phyloP scores from a whole-genome alignment of 805 yeast genomes.

The Pichia membranifaciens region DNA sequence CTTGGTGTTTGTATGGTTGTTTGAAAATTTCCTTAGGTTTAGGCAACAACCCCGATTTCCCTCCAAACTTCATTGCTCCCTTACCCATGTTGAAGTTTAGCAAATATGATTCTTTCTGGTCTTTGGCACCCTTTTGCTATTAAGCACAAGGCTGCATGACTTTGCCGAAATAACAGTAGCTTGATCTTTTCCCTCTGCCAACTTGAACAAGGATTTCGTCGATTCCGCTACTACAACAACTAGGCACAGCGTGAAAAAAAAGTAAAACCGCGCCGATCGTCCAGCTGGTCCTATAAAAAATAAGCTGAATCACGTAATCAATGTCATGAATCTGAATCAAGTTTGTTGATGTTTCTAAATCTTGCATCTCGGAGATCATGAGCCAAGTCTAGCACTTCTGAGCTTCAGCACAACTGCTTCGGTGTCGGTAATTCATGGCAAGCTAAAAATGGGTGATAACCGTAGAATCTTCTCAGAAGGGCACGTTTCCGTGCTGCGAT shows the following conservation, averaged over 20 bases:
- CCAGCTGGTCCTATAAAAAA: no score
- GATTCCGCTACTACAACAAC: no score
- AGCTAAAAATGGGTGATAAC: neutral
- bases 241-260: no score
- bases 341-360: neutral
- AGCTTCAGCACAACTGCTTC: no score
- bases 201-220: no score
- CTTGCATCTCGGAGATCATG: neutral
- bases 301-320: neutral
- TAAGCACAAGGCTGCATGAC: no score
- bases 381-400: no score
- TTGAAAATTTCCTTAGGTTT: constrained; percentile 69
- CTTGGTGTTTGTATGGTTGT: constrained; percentile 52
- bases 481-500: neutral
- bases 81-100: constrained; percentile 37
- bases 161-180: no score
- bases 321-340: neutral
- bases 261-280: no score
- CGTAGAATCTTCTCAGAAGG: constrained; percentile 7
- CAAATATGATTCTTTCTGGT: neutral
- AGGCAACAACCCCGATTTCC: constrained; percentile 81
- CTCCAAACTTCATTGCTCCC: constrained; percentile 45
- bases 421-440: neutral
- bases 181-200: no score
- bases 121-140: no score